Evolutionary conservation across 2,329 filamentous ascomycete genomes (phyloP), one percentile per base, ranked within the genome.

Genomic region (Ceratocystis cubensis): DNA sequence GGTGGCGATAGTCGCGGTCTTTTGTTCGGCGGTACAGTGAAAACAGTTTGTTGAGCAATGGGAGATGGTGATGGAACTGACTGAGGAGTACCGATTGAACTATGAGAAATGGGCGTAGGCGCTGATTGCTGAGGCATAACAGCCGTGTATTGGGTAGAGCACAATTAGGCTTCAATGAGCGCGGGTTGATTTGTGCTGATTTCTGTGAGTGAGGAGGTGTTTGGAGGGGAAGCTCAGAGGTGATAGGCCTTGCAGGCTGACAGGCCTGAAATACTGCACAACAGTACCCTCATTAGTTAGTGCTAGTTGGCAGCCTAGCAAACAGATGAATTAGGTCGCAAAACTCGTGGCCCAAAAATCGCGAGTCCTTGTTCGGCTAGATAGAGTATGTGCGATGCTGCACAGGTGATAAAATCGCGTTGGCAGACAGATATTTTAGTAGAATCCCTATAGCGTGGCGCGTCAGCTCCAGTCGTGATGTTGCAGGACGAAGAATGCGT

Each of bases 1-100:
- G 86, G 82, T 67, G 87, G 86, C 30, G 87, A 89, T 61, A 89
- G 77, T 66, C 84, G 87, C 74, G 82, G 86, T 74, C 88, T 83
- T 78, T 94, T 93, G 68, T 82, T 84, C 17, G 89, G 86, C 62
- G 88, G 88, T 62, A 87, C 82, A 68, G 75, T 73, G 71, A 76
- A 87, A 64, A 75, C 76, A 17, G 80, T 76, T 69, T 82, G 81
- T 41, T 81, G 78, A 25, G 81, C 78, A 63, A 79, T 81, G 57
- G 87, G 85, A 28, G 87, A 86, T 28, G 87, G 85, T 28, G 87
- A 86, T 30, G 85, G 81, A 45, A 82, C 80, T 62, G 81, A 81
- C 67, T 83, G 85, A 37, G 82, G 81, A 53, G 65, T 61, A 28
- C 41, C 37, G 59, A 64, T 53, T 13, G 28, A 41, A 37, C 37